phyloP scores from a whole-genome alignment of 140 eudicot genomes.

The Bidens hawaiensis region DNA sequence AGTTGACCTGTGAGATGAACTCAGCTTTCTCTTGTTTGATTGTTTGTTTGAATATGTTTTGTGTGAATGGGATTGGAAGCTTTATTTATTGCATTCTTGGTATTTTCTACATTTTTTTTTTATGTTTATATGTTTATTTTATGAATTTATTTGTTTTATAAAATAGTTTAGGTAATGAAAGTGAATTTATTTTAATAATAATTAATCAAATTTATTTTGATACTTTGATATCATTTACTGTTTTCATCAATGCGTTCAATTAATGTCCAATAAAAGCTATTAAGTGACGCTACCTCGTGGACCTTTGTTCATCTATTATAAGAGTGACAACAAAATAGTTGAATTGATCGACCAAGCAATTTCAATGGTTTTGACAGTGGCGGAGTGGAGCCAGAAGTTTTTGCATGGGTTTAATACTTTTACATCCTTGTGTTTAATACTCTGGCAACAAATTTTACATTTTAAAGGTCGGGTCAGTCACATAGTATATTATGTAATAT shows the following conservation, averaged over 20 bases:
- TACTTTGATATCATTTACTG: not conserved
- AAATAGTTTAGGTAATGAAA: not conserved
- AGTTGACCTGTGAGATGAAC: conserved; percentile 34
- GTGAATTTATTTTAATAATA: not conserved
- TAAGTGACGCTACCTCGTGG: not conserved
- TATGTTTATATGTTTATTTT: not conserved
- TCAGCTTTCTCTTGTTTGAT: conserved; percentile 22
- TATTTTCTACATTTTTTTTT: not conserved
- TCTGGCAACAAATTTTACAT: too few species aligned
- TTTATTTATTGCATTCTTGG: not conserved
- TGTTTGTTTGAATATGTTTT: conserved; percentile 8
- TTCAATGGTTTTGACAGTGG: too few species aligned
- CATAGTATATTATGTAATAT: too few species aligned
- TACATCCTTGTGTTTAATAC: too few species aligned
- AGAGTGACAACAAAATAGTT: not conserved
- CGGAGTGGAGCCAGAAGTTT: too few species aligned
- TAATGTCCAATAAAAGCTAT: conserved; percentile 2
- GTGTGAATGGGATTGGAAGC: conserved; percentile 16
- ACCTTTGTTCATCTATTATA: not conserved
- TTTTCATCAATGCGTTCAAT: not conserved
- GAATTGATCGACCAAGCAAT: too few species aligned
- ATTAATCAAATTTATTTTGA: not conserved
- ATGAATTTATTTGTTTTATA: not conserved
- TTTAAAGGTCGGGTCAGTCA: too few species aligned
- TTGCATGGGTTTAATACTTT: too few species aligned